Base-by-base conservation (phyloP, 2,329 filamentous ascomycete species). In the Helotiales sp. region DNA sequence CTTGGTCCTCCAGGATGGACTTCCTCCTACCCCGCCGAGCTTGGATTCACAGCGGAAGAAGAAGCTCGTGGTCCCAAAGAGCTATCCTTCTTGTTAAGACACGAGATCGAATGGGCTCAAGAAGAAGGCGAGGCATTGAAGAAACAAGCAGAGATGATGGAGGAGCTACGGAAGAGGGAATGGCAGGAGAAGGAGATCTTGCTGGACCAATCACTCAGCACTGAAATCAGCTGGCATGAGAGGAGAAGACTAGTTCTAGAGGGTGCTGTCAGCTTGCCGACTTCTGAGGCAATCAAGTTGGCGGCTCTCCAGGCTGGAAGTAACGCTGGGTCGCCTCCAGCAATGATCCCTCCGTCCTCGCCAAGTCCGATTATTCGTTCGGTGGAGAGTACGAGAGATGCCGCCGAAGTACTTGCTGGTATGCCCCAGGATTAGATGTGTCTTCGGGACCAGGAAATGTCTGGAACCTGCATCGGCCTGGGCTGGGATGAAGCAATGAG, bases 181-280 rank as follows among this genome's bases (percentile, higher is more conserved):
- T 96, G 92, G 92, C 81, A 88, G 15, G 88, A 92, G 79, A 95
- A 95, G 79, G 92, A 96, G 79, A 84, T 92, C 32, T 79, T 95
- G 20, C 79, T 96, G n/a, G 87, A 92, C 65, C 92, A 93, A 75
- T 85, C 91, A 34, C 84, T 93, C 72, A 79, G 85, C 74, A 84
- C 82, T 74, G 92, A 95, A 77, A 83, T 87, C 37, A 87, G 89
- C 77, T 89, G 89, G 80, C 86, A 89, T 72, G 81, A 84, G 65
- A 82, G 87, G 61, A 84, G 87, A 47, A 80, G 84, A 72, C 82
- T 83, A 4, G 85, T 89, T 5, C 79, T 89, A 24, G 81, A 80
- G 1, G 83, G 82, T 10, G 78, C 78, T 3, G 82, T 80, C 1
- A 70, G 68, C 10, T 32, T 76, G 37, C 71, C 71, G 58, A 67